phyloP scores from a whole-genome alignment of 768 basidiomycete species.

The Tricholoma bakamatsutake region DNA sequence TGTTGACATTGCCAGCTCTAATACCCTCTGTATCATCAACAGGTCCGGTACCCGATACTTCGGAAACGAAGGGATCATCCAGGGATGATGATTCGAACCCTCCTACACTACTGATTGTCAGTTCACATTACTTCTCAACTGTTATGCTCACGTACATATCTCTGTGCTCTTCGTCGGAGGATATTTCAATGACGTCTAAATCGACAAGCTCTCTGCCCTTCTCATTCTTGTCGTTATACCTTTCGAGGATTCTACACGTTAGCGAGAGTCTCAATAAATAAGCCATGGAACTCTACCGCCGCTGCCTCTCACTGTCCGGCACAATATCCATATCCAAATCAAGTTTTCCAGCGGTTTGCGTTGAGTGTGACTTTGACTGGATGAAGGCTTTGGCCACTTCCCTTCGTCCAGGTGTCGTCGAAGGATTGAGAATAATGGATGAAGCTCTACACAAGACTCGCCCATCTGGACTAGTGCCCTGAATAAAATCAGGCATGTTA shows the following conservation, averaged over 20 bases:
- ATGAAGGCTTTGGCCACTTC: neutral
- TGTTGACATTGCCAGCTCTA: neutral
- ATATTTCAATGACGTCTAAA: constrained; percentile 47
- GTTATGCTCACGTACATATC: constrained; percentile 16
- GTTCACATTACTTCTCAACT: neutral
- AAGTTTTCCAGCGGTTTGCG: neutral
- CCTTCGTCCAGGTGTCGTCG: neutral
- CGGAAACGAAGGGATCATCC: constrained; percentile 3
- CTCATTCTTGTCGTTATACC: neutral
- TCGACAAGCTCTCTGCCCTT: constrained; percentile 3
- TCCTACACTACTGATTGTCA: neutral
- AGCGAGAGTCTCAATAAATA: neutral
- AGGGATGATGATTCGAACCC: neutral
- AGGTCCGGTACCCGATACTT: constrained; percentile 9
- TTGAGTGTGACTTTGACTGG: neutral
- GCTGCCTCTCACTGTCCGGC: constrained; percentile 48
- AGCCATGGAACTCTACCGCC: constrained; percentile 16
- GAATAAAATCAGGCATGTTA: neutral
- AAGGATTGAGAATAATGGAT: constrained; percentile 1
- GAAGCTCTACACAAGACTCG: neutral
- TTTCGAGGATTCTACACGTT: neutral
- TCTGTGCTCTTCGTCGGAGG: constrained; percentile 40
- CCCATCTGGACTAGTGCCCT: neutral
- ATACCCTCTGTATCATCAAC: neutral
- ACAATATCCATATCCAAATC: constrained; percentile 26